Evolutionary conservation across 148 eudicot species (phyloP), one percentile per base, ranked within the genome.

Genomic region (Amaranthus cruentus): DNA sequence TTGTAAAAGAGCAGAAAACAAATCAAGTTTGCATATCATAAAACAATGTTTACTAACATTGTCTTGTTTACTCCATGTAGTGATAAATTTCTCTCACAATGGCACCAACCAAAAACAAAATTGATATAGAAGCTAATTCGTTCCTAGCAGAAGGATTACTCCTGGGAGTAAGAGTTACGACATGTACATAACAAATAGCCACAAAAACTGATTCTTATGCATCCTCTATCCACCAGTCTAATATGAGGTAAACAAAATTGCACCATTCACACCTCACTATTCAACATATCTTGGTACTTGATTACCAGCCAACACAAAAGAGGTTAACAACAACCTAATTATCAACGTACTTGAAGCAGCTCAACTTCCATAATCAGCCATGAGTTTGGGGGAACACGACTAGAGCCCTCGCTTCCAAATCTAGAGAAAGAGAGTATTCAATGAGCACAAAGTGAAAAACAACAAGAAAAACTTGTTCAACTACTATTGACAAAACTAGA

Each of bases 291-390:
- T 9, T 28, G 38, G 48, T 62, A 42, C 6, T 62, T 3, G 14
- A 3, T 63, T 11, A 12, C 18, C 43, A 46, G 14, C 53, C 21
- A 6, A 21, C 9, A 50, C 21, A 13, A 43, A 48, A 42, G 70
- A 70, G 61, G 18, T 56, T 60, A 14, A 49, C 43, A 14, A 49
- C 43, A 28, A 14, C 12, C 15, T 7, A 12, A 18, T 47, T 18
- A 54, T 86, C 85, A 81, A 51, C 79, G 87, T 21, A 88, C 87
- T 48, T 76, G 70, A 14, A 84, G 69, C 76, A 93, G 68, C 73
- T 93, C 95, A 72, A 93, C 84, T 21, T 93, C 97, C 63, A 85
- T 80, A 55, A 79, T 81, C 75, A 93, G 84, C 95, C 92, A 91
- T 61, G 97, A 87, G 72, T 88, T 85, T 63, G 98, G 92, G 9